Conservation (phyloP, 169 alveolate species). For the Plasmodium fragile region DNA sequence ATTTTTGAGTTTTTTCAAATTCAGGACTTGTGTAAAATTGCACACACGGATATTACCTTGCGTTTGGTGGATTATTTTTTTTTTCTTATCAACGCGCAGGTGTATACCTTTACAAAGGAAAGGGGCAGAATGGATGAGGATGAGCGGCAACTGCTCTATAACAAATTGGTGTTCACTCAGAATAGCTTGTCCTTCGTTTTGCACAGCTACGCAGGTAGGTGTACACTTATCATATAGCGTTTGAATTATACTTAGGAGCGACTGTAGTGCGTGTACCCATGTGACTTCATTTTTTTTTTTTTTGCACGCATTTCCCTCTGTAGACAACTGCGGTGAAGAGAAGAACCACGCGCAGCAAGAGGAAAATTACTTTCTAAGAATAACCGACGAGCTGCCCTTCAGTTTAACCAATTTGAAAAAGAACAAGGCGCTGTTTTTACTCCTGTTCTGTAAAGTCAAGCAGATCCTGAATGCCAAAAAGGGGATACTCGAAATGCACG, state of each 20-base stretch:
- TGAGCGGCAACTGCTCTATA: conserved; percentile 24
- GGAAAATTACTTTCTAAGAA: conserved; percentile 46
- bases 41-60: conserved; percentile 30
- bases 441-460: conserved; percentile 64
- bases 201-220: conserved; percentile 41
- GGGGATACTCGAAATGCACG: conserved; percentile 40
- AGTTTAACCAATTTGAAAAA: conserved; percentile 29
- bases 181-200: conserved; percentile 43
- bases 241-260: not conserved
- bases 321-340: conserved; percentile 6
- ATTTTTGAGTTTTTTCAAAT: conserved; percentile 72
- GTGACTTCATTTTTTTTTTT: conserved; percentile 23
- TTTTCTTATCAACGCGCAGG: conserved; percentile 36
- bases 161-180: conserved; percentile 30
- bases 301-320: not conserved
- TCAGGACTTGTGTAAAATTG: conserved; percentile 33
- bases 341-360: conserved; percentile 1
- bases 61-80: conserved; percentile 62
- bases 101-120: conserved; percentile 5
- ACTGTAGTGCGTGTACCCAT: not conserved
- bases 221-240: not conserved
- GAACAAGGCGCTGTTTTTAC: conserved; percentile 37
- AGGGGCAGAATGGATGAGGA: conserved; percentile 26
- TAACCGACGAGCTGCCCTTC: conserved; percentile 26
- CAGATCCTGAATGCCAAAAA: conserved; percentile 48